Conservation (phyloP, 371 early-diverging fungal genomes). For the Saksenaea vasiformis region DNA sequence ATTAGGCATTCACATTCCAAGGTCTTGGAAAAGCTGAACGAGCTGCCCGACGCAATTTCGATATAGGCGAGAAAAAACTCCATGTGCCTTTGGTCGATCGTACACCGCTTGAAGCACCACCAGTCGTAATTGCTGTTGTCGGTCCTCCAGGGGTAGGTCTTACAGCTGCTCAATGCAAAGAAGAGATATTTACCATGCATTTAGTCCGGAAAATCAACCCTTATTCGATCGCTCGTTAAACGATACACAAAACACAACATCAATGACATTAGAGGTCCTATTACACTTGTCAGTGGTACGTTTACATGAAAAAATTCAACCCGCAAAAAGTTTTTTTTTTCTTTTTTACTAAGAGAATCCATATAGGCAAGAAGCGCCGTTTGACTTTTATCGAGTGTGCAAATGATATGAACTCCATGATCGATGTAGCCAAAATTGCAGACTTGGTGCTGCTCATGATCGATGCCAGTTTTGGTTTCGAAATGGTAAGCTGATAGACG, state of each 20-base stretch:
- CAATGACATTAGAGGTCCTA: slow-evolving; percentile 91
- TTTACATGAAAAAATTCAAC: neutral
- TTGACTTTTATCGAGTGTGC: slow-evolving; percentile 96
- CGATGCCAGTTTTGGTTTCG: slow-evolving; percentile 97
- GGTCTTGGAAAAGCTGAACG: slow-evolving; percentile 79
- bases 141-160: slow-evolving; percentile 89
- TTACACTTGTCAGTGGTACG: slow-evolving; percentile 91
- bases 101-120: slow-evolving; percentile 90
- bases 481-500: slow-evolving; percentile 71
- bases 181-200: neutral
- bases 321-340: too few relatives aligned
- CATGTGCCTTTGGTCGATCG: slow-evolving; percentile 97
- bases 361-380: slow-evolving; percentile 82
- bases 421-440: slow-evolving; percentile 97
- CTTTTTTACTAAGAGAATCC: neutral
- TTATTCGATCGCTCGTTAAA: slow-evolving; percentile 95
- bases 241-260: slow-evolving; percentile 93
- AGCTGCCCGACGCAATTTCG: slow-evolving; percentile 81
- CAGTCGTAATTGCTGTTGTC: slow-evolving; percentile 92
- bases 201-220: slow-evolving; percentile 91
- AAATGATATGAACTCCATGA: slow-evolving; percentile 97
- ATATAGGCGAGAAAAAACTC: slow-evolving; percentile 87
- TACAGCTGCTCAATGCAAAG: neutral
- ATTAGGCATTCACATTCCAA: slow-evolving; percentile 83
- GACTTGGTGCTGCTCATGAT: slow-evolving; percentile 96